Conservation (phyloP, 2,329 filamentous ascomycete species). For the Arthroderma sp. region DNA sequence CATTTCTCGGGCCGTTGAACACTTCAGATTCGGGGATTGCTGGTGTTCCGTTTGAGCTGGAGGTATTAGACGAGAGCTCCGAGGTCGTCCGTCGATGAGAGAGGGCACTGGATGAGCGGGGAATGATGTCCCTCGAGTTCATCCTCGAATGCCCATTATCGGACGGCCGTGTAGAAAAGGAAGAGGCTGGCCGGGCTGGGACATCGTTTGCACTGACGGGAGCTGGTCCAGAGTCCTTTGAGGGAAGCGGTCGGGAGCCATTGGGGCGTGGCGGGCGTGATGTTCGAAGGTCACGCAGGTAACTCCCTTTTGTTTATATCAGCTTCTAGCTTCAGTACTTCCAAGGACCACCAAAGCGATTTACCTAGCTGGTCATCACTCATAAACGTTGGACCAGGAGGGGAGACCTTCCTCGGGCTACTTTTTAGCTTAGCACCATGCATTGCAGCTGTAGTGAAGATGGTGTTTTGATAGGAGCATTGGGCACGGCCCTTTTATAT, state of each 20-base stretch:
- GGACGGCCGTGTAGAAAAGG: slow-evolving; percentile 26
- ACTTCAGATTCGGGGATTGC: slow-evolving; percentile 7
- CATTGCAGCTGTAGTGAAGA: neutral
- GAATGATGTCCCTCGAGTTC: slow-evolving; percentile 18
- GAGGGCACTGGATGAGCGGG: slow-evolving; percentile 31
- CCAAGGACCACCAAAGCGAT: slow-evolving; percentile 13
- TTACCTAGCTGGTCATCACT: slow-evolving; percentile 37
- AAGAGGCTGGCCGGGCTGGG: slow-evolving; percentile 33
- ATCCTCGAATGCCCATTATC: slow-evolving; percentile 15
- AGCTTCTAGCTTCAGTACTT: neutral
- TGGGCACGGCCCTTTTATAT: neutral
- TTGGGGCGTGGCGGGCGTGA: slow-evolving; percentile 46
- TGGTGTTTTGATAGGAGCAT: neutral
- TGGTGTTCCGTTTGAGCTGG: slow-evolving; percentile 2
- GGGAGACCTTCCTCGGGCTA: slow-evolving; percentile 35
- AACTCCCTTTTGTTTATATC: slow-evolving; percentile 37
- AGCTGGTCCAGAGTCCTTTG: slow-evolving; percentile 29
- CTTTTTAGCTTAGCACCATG: slow-evolving; percentile 18
- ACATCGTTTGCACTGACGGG: slow-evolving; percentile 20
- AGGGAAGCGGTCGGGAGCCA: slow-evolving; percentile 48
- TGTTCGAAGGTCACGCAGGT: slow-evolving; percentile 48
- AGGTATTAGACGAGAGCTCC: slow-evolving; percentile 16
- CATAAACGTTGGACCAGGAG: slow-evolving; percentile 37
- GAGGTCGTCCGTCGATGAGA: slow-evolving; percentile 29
- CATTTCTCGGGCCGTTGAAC: slow-evolving; percentile 22